phyloP scores from a whole-genome alignment of 352 stramenopile species.

The Phytopythium kandeliae region DNA sequence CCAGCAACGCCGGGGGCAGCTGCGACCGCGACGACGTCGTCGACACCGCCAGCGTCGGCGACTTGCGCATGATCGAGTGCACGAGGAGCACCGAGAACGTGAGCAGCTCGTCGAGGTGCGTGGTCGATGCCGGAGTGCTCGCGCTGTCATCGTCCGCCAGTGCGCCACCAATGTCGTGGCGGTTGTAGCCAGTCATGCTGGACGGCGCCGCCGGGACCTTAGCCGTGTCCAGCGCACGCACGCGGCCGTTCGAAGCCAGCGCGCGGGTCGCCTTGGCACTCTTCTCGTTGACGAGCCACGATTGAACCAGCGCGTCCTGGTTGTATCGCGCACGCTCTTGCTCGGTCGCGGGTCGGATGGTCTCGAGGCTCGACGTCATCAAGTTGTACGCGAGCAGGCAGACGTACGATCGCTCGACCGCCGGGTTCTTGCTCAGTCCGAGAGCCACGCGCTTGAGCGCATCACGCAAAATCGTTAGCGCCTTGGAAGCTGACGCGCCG shows the following conservation, averaged over 20 bases:
- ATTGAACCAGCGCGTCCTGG: conserved; percentile 28
- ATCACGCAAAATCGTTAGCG: conserved; percentile 52
- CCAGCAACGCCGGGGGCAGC: conserved; percentile 60
- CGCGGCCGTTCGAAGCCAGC: conserved; percentile 38
- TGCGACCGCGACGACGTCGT: conserved; percentile 15
- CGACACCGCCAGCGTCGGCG: conserved; percentile 9
- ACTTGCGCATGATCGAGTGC: conserved; percentile 57
- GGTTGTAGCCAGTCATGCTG: conserved; percentile 71
- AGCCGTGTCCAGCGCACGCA: conserved; percentile 40
- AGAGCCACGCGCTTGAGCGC: conserved; percentile 76
- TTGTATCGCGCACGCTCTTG: conserved; percentile 58
- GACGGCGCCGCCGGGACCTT: conserved; percentile 23
- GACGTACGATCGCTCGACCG: conserved; percentile 80
- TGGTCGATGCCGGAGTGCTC: conserved; percentile 21
- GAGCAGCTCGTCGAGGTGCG: conserved; percentile 78
- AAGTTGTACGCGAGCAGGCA: conserved; percentile 85
- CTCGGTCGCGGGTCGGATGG: conserved; percentile 56
- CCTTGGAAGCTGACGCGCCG: conserved; percentile 40
- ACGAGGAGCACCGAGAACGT: conserved; percentile 80
- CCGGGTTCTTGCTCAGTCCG: conserved; percentile 78
- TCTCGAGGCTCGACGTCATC: conserved; percentile 68
- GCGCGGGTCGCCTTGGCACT: conserved; percentile 50
- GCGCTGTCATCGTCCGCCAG: conserved; percentile 15
- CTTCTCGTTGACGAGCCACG: conserved; percentile 83
- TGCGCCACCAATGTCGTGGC: conserved; percentile 25